These are phyloP conservation scores for Pluteus cervinus DNA, from an alignment of 768 basidiomycete species.

Conservation along the genomic window DNA sequence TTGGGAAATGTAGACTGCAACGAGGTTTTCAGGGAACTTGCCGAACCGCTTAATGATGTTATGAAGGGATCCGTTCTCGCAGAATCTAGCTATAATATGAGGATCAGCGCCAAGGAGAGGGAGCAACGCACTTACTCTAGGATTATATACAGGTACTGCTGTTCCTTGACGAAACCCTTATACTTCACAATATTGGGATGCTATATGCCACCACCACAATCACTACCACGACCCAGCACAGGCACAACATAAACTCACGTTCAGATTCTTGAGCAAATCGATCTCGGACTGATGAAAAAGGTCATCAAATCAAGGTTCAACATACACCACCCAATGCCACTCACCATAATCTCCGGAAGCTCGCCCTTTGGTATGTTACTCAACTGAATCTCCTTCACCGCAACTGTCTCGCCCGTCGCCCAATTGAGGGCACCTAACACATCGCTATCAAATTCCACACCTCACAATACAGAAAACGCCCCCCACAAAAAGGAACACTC, in stretches of 20 bases:
- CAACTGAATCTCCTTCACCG: slow-evolving; percentile 95
- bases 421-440: slow-evolving; percentile 81
- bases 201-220: slow-evolving; percentile 30
- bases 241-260: slow-evolving; percentile 43
- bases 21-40: slow-evolving; percentile 96
- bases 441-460: slow-evolving; percentile 7
- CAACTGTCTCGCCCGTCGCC: slow-evolving; percentile 97
- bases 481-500: slow-evolving; percentile 26
- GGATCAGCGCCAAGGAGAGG: not conserved
- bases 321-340: slow-evolving; percentile 15
- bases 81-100: slow-evolving; percentile 52
- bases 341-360: slow-evolving; percentile 95
- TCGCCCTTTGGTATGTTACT: slow-evolving; percentile 91
- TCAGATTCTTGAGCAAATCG: slow-evolving; percentile 93
- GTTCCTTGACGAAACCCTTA: slow-evolving; percentile 94
- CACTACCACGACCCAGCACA: slow-evolving; percentile 5
- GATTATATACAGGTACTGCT: slow-evolving; percentile 93
- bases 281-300: slow-evolving; percentile 75
- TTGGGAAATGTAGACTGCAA: slow-evolving; percentile 95
- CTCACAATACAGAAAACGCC: not conserved
- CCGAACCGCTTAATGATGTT: slow-evolving; percentile 96
- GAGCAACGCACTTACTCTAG: slow-evolving; percentile 60
- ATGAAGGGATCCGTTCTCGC: slow-evolving; percentile 96
- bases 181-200: slow-evolving; percentile 99
- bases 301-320: slow-evolving; percentile 11